phyloP scores from a whole-genome alignment of 1,284 basidiomycete species.

The Ceratobasidium sp. region DNA sequence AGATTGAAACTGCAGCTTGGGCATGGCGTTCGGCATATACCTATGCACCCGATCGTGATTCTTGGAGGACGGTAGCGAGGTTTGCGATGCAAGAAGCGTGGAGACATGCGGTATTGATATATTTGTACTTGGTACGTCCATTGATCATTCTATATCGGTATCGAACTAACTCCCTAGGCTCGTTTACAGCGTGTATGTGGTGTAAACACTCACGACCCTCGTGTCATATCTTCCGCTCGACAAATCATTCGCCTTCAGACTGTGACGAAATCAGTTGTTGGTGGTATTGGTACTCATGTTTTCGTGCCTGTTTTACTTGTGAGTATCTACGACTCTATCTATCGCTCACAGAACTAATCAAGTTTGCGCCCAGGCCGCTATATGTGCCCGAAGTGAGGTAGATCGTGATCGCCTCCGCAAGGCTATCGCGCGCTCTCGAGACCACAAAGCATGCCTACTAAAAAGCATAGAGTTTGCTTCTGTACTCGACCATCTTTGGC shows the following conservation, averaged over 20 bases:
- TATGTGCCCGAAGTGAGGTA: constrained; percentile 16
- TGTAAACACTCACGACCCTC: constrained; percentile 3
- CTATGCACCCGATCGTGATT: background rate
- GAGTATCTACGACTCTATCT: background rate
- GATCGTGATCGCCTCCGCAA: background rate
- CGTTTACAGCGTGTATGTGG: constrained; percentile 19
- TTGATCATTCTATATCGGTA: no score
- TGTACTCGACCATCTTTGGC: constrained; percentile 36
- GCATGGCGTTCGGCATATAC: background rate
- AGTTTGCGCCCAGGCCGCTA: background rate
- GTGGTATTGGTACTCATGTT: background rate
- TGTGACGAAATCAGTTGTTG: background rate
- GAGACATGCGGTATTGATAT: constrained; percentile 38
- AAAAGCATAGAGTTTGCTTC: background rate
- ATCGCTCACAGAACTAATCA: background rate
- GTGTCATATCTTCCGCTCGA: constrained; percentile 29
- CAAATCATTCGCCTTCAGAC: constrained; percentile 13
- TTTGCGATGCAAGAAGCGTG: constrained; percentile 24
- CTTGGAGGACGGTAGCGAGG: background rate
- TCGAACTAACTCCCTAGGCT: background rate
- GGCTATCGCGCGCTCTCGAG: background rate
- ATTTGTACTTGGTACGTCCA: constrained; percentile 26
- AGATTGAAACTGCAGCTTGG: background rate
- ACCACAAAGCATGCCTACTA: background rate
- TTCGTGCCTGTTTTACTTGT: background rate